Conservation (phyloP, 139 green algal genomes). For the Eudorina sp. region DNA sequence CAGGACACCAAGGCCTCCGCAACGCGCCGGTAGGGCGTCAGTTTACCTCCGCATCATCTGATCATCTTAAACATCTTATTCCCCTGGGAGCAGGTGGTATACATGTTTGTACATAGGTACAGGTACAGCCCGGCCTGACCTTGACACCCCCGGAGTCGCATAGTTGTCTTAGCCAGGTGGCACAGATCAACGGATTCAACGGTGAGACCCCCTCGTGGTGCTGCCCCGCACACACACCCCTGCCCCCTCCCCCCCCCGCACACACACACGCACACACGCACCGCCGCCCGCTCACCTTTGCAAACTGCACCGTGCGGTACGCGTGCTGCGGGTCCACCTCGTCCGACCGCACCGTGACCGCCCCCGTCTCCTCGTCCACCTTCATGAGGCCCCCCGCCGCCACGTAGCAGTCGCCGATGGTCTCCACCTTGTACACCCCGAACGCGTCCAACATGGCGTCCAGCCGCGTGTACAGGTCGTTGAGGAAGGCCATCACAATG, state of each 20-base stretch:
- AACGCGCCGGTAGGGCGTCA: no score
- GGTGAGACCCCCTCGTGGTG: background rate
- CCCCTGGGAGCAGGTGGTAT: no score
- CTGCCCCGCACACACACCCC: background rate
- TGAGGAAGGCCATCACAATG: conserved; percentile 32
- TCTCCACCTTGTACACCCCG: conserved; percentile 48
- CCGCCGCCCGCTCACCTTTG: background rate
- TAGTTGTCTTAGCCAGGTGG: background rate
- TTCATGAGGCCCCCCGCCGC: conserved; percentile 29
- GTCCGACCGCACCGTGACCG: conserved; percentile 33
- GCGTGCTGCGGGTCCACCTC: conserved; percentile 39
- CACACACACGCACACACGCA: background rate
- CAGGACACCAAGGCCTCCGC: no score
- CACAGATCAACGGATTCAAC: background rate
- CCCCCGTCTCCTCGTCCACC: conserved; percentile 44
- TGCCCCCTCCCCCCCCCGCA: background rate
- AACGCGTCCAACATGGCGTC: conserved; percentile 20
- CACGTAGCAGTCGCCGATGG: conserved; percentile 44
- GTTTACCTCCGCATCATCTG: no score
- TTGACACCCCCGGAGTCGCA: background rate
- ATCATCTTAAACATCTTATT: no score
- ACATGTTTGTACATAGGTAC: no score
- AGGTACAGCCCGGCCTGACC: background rate
- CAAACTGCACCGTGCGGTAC: conserved; percentile 27
- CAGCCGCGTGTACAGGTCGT: conserved; percentile 45